Evolutionary conservation across 352 stramenopile species (phyloP), one percentile per base, ranked within the genome.

Genomic region (Poterioochromonas sp.): DNA sequence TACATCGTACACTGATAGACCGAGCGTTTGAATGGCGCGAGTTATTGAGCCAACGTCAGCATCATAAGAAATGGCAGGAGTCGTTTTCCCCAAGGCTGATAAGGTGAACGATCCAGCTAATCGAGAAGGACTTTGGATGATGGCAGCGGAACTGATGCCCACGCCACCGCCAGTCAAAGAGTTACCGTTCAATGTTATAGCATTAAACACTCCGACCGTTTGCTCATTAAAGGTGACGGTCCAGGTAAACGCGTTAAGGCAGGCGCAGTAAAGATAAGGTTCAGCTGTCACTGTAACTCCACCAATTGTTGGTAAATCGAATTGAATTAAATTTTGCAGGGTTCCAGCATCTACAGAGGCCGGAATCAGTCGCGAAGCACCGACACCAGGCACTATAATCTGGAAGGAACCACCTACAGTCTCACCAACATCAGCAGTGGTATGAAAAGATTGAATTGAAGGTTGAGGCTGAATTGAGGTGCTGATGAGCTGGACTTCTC

Each of bases 151-250:
- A 53, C 2, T 11, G 15, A 74, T 54, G 8, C 1, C 20, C 29
- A n/a, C 65, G 5, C 65, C 65, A 26, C 39, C 29, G 8, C 65
- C 43, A 34, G 65, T 74, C 11, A 74, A n/a, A 12, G 18, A 32
- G 32, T 34, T 40, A 22, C 5, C 37, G 40, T 74, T 37, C 0
- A 39, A 15, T 15, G 41, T 35, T 1, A 74, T 37, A 18, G 18
- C 5, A 39, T 54, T 18, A 8, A 74, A 32, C 5, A 20, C 32
- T 32, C 65, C 65, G 2, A n/a, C 18, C 32, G 43, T 18, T 0
- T 81, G 79, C 77, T 90, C 84, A 20, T 86, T 76, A 79, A 90
- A 90, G 35, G 84, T 88, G 1, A 91, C 76, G 0, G 78, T 86
- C 87, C 87, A 91, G 20, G 73, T 84, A 80, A 83, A 89, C 51